Evolutionary conservation across 805 yeast genomes (phyloP), one percentile per base, ranked within the genome.

Genomic region (Crinitomyces ghanaensis): DNA sequence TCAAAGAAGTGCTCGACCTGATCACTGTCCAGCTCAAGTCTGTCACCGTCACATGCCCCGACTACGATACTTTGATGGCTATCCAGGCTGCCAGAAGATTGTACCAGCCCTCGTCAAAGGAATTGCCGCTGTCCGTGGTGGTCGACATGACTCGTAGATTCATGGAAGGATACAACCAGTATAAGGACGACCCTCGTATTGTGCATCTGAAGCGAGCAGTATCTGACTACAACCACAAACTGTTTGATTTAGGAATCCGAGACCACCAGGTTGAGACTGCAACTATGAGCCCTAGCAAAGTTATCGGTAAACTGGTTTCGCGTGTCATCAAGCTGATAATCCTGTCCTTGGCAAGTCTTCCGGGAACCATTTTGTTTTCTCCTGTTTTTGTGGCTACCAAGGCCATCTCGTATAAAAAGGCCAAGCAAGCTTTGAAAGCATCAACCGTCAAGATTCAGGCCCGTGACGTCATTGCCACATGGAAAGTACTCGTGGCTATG

Each of bases 401-500:
- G 49, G 60, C 59, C 30, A 79, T 83, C 33, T 81, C 95, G 6
- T 68, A 64, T 28, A 64, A 66, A 38, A 85, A 86, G 56, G 84
- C 88, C 20, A 63, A 58, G 37, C 68, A 72, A 30, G 98, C 97
- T 0, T 64, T 91, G 39, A 86, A 85, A 7, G 77, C 70, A 5
- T 85, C 96, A 0, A 69, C 85, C 0, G 98, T 91, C 15, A 91
- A 91, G 54, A 77, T 91, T 39, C 75, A 76, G 50, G 98, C 94
- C 12, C 78, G 75, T 37, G 98, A 91, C 56, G 96, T 91, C 17
- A 71, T 91, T 39, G 97, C 97, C 2, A 86, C 97, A 1, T 91
- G 98, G 98, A 91, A 91, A 57, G 77, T 91, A 30, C 63, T 91
- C 42, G 84, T 88, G 25, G 75, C 86, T 21, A 70, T 91, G 70